Evolutionary conservation across 176 grass and related monocot genomes (phyloP), one percentile per base, ranked within the genome.

Genomic region (Juncus inflexus): DNA sequence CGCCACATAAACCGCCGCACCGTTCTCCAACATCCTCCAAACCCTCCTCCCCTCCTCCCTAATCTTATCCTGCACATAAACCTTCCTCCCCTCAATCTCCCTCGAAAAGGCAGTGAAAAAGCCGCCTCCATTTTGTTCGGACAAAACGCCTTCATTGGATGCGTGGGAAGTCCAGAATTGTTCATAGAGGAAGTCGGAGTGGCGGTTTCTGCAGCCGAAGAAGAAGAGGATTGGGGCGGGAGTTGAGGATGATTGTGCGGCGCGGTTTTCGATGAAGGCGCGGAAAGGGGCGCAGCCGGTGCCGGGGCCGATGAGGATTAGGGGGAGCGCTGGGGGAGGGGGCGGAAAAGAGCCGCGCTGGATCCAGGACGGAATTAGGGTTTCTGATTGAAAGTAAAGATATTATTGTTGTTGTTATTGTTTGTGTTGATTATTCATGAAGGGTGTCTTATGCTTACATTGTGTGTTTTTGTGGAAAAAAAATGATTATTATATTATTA

Each of bases 51-150:
- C 77, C 67, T 91, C 77, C 69, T 89, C 88, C 55, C 77, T 89
- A 72, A 97, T 97, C 84, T 89, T 89, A 15, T 97, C 84, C 70
- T 97, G 85, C 73, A 91, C 85, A 66, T 97, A 91, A 0, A 97
- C 69, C 72, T 97, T 97, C 62, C 69, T 83, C 42, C 84, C 64
- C 42, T 87, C 63, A 61, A 87, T 84, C 76, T 97, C 92, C 70
- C 92, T 83, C 42, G 92, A 91, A 73, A 97, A 97, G 2, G 87
- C 92, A 60, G 91, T 82, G 60, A 83, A 97, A 13, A 97, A 77
- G 36, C 92, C 92, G n/a, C 92, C 87, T 8, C 92, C 87, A 1
- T 77, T 88, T 67, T 86, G 40, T 4, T 4, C 43, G 9, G 92
- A 91, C 40, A 97, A 53, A 7, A 91, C 74, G 5, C 87, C 84